Conservation (phyloP, 140 eudicot species). For the Stevia rebaudiana region DNA sequence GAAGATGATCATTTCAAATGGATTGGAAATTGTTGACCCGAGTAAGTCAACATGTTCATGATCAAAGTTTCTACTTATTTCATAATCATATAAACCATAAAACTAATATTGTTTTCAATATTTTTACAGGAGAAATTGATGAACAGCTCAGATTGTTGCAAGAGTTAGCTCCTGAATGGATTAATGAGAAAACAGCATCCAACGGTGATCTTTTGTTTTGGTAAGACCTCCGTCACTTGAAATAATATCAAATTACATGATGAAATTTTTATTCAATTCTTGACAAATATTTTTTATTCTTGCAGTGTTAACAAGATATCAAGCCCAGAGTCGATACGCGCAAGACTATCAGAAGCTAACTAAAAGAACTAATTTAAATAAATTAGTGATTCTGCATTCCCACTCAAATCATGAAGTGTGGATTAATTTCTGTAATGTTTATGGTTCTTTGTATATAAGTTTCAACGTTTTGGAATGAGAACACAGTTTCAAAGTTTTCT, state of each 20-base stretch:
- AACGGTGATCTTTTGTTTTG: conserved; percentile 40
- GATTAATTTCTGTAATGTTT: neutral
- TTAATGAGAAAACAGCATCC: conserved; percentile 37
- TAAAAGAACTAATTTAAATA: conserved; percentile 19
- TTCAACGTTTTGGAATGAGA: neutral
- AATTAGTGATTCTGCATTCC: neutral
- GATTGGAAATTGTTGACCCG: conserved; percentile 53
- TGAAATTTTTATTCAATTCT: neutral
- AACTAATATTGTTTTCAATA: conserved; percentile 3
- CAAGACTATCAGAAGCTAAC: conserved; percentile 47
- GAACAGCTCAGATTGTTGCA: conserved; percentile 65
- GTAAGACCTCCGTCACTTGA: neutral
- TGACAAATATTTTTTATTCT: neutral
- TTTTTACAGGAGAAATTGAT: conserved; percentile 53
- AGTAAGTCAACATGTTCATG: conserved; percentile 38
- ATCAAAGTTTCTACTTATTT: neutral
- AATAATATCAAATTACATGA: neutral
- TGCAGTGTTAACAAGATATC: conserved; percentile 41
- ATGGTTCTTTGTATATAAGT: neutral
- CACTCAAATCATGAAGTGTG: neutral
- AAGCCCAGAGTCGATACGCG: conserved; percentile 40
- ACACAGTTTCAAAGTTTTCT: neutral
- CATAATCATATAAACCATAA: neutral
- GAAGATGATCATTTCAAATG: conserved; percentile 46
- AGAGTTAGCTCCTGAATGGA: conserved; percentile 74